Conservation (phyloP, 2,329 filamentous ascomycete genomes). For the Trichophyton rubrum region DNA sequence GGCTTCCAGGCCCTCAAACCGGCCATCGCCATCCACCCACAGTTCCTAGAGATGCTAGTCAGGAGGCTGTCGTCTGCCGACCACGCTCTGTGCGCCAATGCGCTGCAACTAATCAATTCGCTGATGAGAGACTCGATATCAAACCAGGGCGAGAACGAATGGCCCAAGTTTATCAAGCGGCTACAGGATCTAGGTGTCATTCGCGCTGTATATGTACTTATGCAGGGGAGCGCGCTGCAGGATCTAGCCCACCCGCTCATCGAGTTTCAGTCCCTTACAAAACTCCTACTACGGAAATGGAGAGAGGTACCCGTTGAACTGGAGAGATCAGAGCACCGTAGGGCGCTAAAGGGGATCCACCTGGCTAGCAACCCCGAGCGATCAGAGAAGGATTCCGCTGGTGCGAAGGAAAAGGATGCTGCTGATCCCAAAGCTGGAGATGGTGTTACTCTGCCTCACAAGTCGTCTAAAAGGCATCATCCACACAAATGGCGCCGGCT, state of each 20-base stretch:
- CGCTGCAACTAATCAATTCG: slow-evolving; percentile 88
- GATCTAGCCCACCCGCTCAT: slow-evolving; percentile 80
- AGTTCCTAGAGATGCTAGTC: slow-evolving; percentile 90
- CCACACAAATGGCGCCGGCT: slow-evolving; percentile 87
- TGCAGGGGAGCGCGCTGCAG: slow-evolving; percentile 86
- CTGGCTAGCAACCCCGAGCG: slow-evolving; percentile 65
- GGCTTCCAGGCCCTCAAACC: slow-evolving; percentile 89
- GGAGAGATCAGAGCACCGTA: slow-evolving; percentile 75
- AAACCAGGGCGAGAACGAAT: slow-evolving; percentile 65
- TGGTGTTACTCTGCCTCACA: slow-evolving; percentile 24
- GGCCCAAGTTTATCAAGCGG: slow-evolving; percentile 89
- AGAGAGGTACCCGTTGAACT: slow-evolving; percentile 71
- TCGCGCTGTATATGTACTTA: slow-evolving; percentile 77
- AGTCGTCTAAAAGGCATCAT: slow-evolving; percentile 59
- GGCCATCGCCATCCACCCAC: slow-evolving; percentile 76
- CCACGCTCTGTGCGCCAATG: slow-evolving; percentile 89
- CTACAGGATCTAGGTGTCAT: slow-evolving; percentile 89
- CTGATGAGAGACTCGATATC: slow-evolving; percentile 85
- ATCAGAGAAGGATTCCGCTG: slow-evolving; percentile 21
- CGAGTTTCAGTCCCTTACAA: slow-evolving; percentile 87
- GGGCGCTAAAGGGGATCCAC: slow-evolving; percentile 75
- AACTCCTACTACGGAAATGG: slow-evolving; percentile 79
- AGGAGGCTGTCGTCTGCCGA: slow-evolving; percentile 85
- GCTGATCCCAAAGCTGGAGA: slow-evolving; percentile 26
- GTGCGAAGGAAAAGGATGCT: slow-evolving; percentile 12